Base-by-base conservation (phyloP, 208 protist species). In the Angomonas deanei region DNA sequence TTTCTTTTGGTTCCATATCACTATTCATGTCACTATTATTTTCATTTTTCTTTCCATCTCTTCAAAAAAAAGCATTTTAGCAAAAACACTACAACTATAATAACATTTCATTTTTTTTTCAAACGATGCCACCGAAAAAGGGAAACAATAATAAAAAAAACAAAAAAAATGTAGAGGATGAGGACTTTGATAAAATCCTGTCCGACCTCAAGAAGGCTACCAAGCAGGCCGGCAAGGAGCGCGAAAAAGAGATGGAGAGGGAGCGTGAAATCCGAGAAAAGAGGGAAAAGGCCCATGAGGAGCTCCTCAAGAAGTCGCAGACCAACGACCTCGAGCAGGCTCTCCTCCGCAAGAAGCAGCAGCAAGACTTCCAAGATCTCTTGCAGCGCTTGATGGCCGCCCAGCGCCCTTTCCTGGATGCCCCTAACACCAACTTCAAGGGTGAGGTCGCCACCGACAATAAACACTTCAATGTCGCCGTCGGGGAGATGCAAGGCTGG, bases 401-500 rank as follows among this genome's bases (percentile, higher is more conserved):
- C 33, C 77, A 83, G 69, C 74, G 82, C 21, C 61, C 74, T 10
- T 88, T 90, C 56, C 68, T 84, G 2, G 75, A 74, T 2, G 68
- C 71, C 24, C 88, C 88, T 6, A 74, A 83, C 42, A 94, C 84
- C 8, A 75, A 86, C 53, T 87, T 93, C 55, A 65, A 81, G 54
- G 62, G 73, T 46, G 72, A 82, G 63, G 78, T 73, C 13, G 58
- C 52, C 61, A 76, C 49, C 46, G 24, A 56, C 33, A 90, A 87
- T 57, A 61, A 70, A 15, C 48, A 84, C 60, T 94, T 94, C 58
- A 70, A 81, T 31, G 75, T 86, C n/a, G 88, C 78, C 23, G 88
- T 90, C 17, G 88, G 79, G 1, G 77, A 82, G 42, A 95, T 95
- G 85, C 88, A 95, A 59, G 88, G 88, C 55, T 95, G 86, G 82